These are phyloP conservation scores for Bocquillonia castaneifolia DNA, from an alignment of 441 rosid genomes.

Conservation along the genomic window DNA sequence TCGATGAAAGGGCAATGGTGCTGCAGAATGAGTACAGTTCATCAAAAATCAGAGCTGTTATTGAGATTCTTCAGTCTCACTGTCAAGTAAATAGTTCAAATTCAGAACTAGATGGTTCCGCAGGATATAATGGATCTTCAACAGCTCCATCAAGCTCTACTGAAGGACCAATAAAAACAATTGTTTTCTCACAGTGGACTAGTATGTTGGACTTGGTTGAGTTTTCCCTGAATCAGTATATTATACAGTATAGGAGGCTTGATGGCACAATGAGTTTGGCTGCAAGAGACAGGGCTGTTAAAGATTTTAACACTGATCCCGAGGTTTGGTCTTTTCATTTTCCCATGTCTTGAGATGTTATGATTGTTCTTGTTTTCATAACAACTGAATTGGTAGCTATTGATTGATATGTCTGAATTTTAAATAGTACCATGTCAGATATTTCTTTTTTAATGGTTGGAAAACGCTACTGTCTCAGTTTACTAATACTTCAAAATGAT, in stretches of 20 bases:
- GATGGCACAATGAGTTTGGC: conserved; percentile 81
- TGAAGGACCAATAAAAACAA: conserved; percentile 63
- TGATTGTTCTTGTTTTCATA: conserved; percentile 6
- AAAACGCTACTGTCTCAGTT: background rate
- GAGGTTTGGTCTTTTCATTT: conserved; percentile 46
- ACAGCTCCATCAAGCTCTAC: conserved; percentile 32
- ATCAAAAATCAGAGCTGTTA: conserved; percentile 70
- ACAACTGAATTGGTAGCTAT: background rate
- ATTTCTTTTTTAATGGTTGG: background rate
- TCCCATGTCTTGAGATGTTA: background rate
- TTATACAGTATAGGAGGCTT: conserved; percentile 70
- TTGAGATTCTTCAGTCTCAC: conserved; percentile 59
- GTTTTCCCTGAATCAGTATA: conserved; percentile 37
- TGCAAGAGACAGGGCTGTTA: conserved; percentile 80
- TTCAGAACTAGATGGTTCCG: conserved; percentile 32
- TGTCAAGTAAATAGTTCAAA: conserved; percentile 33
- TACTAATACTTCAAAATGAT: conserved; percentile 9
- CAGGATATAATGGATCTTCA: conserved; percentile 32
- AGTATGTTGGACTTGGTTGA: conserved; percentile 86
- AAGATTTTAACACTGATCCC: conserved; percentile 66
- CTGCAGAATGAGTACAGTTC: conserved; percentile 52
- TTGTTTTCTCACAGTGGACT: conserved; percentile 95
- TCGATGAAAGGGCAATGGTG: conserved; percentile 35
- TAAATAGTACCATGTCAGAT: background rate
- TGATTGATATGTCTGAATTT: background rate